Evolutionary conservation across 805 yeast species (phyloP).

Genomic region (Pichia deserticola): DNA sequence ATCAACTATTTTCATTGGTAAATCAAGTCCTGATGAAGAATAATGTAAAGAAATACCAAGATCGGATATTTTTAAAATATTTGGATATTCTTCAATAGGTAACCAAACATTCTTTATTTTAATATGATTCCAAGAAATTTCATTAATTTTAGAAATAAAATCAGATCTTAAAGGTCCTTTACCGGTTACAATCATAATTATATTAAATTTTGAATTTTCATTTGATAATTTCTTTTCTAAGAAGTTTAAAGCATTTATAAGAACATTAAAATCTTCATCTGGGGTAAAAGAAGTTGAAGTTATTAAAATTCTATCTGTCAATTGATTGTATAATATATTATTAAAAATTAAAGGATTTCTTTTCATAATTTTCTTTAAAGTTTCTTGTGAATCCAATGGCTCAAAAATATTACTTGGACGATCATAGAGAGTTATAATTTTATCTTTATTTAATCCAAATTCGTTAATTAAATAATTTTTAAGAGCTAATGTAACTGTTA

Average conservation of each 20-base stretch:
- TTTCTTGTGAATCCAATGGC: conserved; percentile 35
- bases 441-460: conserved; percentile 44
- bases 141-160: no score
- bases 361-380: conserved; percentile 27
- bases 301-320: conserved; percentile 55
- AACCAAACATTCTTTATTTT: conserved; percentile 69
- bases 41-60: conserved; percentile 84
- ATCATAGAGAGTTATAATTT: conserved; percentile 68
- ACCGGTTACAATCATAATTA: conserved; percentile 84
- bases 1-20: conserved; percentile 96
- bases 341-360: conserved; percentile 29
- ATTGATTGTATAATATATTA: conserved; percentile 14
- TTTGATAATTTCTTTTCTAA: conserved; percentile 39
- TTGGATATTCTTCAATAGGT: conserved; percentile 69
- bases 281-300: conserved; percentile 93
- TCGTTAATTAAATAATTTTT: conserved; percentile 47
- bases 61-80: conserved; percentile 68
- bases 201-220: conserved; percentile 32
- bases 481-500: conserved; percentile 78
- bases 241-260: conserved; percentile 58
- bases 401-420: conserved; percentile 68
- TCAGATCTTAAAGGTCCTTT: conserved; percentile 75
- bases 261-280: conserved; percentile 76
- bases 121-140: conserved; percentile 42
- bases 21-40: conserved; percentile 87